Conservation (phyloP, 75 land plant species). For the Cupressus sempervirens region DNA sequence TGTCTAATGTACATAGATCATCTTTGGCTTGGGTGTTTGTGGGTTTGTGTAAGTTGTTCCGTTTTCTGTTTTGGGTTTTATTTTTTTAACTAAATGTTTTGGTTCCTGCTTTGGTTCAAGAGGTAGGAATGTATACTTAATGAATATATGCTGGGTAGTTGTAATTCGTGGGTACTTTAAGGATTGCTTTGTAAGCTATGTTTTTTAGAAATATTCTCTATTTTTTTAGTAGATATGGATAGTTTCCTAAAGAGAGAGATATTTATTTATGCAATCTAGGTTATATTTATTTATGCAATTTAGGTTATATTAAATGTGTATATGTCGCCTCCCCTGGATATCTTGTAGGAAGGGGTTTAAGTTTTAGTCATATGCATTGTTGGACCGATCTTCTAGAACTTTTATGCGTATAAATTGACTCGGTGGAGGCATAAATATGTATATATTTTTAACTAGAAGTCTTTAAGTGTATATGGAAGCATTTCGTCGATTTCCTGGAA, state of each 20-base stretch:
- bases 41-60: background rate
- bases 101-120: background rate
- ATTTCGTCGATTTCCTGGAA: background rate
- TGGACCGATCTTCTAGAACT: background rate
- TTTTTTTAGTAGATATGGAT: background rate
- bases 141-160: background rate
- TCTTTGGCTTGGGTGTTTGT: background rate
- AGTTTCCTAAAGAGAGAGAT: too few species aligned
- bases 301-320: background rate
- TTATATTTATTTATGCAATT: too few species aligned
- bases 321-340: background rate
- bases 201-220: too few species aligned
- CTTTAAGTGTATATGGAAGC: too few species aligned
- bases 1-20: background rate
- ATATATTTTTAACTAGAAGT: background rate
- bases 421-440: background rate
- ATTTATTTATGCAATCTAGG: background rate
- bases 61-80: background rate
- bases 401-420: too few species aligned
- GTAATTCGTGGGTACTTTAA: background rate
- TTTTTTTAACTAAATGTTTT: background rate
- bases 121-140: background rate
- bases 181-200: background rate
- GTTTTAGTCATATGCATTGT: background rate
- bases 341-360: background rate